Evolutionary conservation across 305 asterid species (phyloP).

Genomic region (Striga hermonthica): DNA sequence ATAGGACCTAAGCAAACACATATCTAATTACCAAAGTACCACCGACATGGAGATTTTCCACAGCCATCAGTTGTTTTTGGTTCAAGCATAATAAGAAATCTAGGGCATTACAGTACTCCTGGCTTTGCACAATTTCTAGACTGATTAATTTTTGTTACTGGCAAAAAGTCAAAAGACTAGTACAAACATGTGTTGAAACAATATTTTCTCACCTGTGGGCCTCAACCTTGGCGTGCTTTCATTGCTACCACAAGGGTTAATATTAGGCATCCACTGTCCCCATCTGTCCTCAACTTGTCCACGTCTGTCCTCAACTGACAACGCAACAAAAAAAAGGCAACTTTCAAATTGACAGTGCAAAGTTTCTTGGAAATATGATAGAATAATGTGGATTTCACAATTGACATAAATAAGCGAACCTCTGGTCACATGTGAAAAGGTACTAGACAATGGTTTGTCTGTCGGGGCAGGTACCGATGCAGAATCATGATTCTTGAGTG

Average conservation of each 20-base stretch:
- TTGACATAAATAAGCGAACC: slow-evolving; percentile 39
- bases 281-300: slow-evolving; percentile 54
- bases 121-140: not conserved
- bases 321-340: slow-evolving; percentile 27
- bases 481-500: slow-evolving; percentile 41
- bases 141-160: not conserved
- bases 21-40: not conserved
- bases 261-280: slow-evolving; percentile 43
- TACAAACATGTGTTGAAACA: slow-evolving; percentile 26
- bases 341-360: slow-evolving; percentile 19
- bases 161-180: slow-evolving; percentile 3
- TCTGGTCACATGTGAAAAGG: slow-evolving; percentile 41
- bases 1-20: slow-evolving; percentile 6
- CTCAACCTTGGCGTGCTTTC: slow-evolving; percentile 60
- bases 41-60: slow-evolving; percentile 2
- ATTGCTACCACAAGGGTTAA: slow-evolving; percentile 48
- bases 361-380: not conserved
- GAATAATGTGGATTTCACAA: not conserved
- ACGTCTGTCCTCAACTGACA: slow-evolving; percentile 49
- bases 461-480: slow-evolving; percentile 52
- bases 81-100: slow-evolving; percentile 6
- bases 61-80: not conserved
- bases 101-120: not conserved
- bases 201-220: slow-evolving; percentile 47
- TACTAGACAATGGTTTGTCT: slow-evolving; percentile 49